phyloP scores from a whole-genome alignment of 164 flowering plant species.

The Aristolochia californica region DNA sequence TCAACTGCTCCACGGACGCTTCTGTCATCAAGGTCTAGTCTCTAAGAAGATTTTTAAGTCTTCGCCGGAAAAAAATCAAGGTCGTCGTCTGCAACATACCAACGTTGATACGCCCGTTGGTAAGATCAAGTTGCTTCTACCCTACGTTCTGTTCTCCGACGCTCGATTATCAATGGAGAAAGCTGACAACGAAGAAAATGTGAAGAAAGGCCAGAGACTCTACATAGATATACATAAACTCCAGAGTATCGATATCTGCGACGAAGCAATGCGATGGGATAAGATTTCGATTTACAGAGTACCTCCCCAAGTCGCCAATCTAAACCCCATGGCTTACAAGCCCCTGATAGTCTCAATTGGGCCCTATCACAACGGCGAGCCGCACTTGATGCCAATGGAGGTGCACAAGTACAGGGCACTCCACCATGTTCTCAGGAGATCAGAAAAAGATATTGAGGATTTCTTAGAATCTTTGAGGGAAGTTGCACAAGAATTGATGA shows the following conservation, averaged over 20 bases:
- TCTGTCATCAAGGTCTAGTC: no score
- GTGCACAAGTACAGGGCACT: constrained; percentile 4
- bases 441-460: not conserved
- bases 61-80: no score
- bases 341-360: constrained; percentile 3
- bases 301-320: not conserved
- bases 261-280: not conserved
- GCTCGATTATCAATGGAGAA: no score
- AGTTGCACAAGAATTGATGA: not conserved
- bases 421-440: constrained; percentile 1
- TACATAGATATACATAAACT: not conserved
- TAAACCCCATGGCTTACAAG: not conserved
- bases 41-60: no score
- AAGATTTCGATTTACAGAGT: not conserved
- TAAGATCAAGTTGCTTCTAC: no score
- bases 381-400: constrained; percentile 5
- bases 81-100: no score
- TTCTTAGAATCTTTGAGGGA: not conserved
- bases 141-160: no score
- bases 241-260: not conserved
- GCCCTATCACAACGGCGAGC: constrained; percentile 5
- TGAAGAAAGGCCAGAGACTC: not conserved
- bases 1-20: no score
- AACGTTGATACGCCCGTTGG: no score
- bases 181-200: not conserved